Evolutionary conservation across 768 basidiomycete genomes (phyloP).

Genomic region (Xanthoconium stramineum): DNA sequence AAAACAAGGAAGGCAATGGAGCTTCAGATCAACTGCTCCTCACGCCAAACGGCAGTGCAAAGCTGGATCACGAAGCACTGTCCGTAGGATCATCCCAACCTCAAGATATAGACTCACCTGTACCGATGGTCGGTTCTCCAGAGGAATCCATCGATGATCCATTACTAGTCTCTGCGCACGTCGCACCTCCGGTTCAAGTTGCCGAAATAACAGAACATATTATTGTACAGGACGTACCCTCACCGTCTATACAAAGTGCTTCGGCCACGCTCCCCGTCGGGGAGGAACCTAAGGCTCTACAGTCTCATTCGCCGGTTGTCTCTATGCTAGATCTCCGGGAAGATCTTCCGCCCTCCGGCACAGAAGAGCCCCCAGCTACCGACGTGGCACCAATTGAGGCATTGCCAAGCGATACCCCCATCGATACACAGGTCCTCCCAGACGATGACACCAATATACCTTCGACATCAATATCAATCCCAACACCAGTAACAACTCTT

Average conservation of each 20-base stretch:
- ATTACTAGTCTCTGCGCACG: neutral
- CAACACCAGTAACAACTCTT: neutral
- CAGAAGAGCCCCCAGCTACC: neutral
- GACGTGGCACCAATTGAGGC: neutral
- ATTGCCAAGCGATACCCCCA: neutral
- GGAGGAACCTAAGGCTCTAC: slow-evolving; percentile 7
- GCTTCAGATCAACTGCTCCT: neutral
- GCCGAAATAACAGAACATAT: neutral
- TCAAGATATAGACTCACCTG: neutral
- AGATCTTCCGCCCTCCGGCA: neutral
- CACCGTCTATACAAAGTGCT: slow-evolving; percentile 2
- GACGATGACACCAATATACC: neutral
- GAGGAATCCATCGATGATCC: slow-evolving; percentile 12
- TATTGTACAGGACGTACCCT: neutral
- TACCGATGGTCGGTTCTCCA: neutral
- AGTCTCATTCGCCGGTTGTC: slow-evolving; percentile 13
- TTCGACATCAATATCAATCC: neutral
- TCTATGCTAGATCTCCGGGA: slow-evolving; percentile 18
- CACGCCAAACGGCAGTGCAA: neutral
- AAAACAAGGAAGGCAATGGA: neutral
- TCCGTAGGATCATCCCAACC: neutral
- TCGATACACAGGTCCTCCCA: neutral
- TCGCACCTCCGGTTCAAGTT: neutral
- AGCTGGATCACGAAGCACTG: neutral
- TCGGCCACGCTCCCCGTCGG: slow-evolving; percentile 11